phyloP scores from a whole-genome alignment of 2,329 filamentous ascomycete genomes.

The Grosmannia huntii region DNA sequence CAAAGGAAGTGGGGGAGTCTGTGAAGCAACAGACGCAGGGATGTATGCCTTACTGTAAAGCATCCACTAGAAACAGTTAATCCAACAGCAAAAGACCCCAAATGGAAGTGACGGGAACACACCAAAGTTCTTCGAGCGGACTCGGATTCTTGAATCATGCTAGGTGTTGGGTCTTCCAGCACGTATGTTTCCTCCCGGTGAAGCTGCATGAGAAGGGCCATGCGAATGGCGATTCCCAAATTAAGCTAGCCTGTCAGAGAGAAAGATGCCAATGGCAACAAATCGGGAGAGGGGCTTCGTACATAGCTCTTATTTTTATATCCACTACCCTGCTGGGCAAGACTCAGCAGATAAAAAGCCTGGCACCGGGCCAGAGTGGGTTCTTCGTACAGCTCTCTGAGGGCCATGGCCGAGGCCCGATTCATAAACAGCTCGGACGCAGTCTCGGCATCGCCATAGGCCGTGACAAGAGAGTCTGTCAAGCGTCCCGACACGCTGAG shows the following conservation, averaged over 20 bases:
- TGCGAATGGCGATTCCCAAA: slow-evolving; percentile 41
- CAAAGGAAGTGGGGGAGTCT: too few relatives aligned
- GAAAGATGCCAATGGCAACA: background rate
- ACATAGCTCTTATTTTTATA: slow-evolving; percentile 41
- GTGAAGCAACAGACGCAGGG: background rate
- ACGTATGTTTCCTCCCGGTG: slow-evolving; percentile 43
- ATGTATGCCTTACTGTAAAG: slow-evolving; percentile 27
- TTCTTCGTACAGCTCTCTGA: slow-evolving; percentile 36
- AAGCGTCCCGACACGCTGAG: slow-evolving; percentile 44
- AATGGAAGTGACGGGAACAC: slow-evolving; percentile 12
- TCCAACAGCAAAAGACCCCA: background rate
- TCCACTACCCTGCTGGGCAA: slow-evolving; percentile 45
- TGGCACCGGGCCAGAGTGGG: slow-evolving; percentile 43
- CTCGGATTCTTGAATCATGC: slow-evolving; percentile 35
- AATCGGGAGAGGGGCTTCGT: slow-evolving; percentile 15
- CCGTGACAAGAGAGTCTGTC: slow-evolving; percentile 32
- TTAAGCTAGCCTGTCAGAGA: slow-evolving; percentile 28
- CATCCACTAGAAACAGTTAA: slow-evolving; percentile 35
- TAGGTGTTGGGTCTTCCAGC: slow-evolving; percentile 27
- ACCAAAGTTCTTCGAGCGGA: slow-evolving; percentile 45
- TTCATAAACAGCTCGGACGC: slow-evolving; percentile 42
- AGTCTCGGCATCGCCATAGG: slow-evolving; percentile 36
- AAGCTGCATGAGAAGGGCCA: slow-evolving; percentile 41
- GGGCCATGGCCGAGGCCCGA: slow-evolving; percentile 32
- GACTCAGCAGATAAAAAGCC: slow-evolving; percentile 44